These are phyloP conservation scores for Lentinula aciculospora DNA, from an alignment of 768 basidiomycete species.

Conservation along the genomic window DNA sequence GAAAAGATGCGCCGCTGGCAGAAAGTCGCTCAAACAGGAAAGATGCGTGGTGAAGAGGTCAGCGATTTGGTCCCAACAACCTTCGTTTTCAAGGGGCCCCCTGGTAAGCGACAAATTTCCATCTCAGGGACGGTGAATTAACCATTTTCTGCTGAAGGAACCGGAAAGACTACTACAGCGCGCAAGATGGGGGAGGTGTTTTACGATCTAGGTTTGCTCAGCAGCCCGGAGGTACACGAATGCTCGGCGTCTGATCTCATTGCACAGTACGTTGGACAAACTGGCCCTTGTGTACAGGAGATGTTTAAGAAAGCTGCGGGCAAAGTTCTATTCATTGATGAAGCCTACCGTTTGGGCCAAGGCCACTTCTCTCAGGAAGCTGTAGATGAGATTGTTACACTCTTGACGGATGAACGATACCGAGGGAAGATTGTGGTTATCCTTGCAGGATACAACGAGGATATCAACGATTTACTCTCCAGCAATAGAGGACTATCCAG, in stretches of 20 bases:
- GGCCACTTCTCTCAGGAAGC: conserved; percentile 68
- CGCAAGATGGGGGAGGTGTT: conserved; percentile 48
- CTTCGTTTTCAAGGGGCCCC: conserved; percentile 72
- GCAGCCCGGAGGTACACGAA: conserved; percentile 50
- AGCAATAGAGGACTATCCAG: conserved; percentile 40
- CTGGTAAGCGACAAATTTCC: conserved; percentile 33
- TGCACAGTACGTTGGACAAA: conserved; percentile 66
- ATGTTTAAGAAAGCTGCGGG: conserved; percentile 63
- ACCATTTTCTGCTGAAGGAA: conserved; percentile 24
- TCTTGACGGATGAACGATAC: conserved; percentile 35
- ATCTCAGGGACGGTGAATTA: not conserved
- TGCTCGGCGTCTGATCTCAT: conserved; percentile 68
- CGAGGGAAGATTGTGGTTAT: conserved; percentile 37
- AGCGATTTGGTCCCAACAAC: conserved; percentile 55
- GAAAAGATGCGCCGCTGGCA: conserved; percentile 47
- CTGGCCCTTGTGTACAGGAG: conserved; percentile 59
- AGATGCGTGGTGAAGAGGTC: conserved; percentile 31
- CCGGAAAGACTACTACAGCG: conserved; percentile 47
- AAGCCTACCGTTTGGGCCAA: conserved; percentile 59
- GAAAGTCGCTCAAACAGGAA: conserved; percentile 39
- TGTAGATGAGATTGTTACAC: conserved; percentile 59
- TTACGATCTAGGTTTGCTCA: conserved; percentile 46
- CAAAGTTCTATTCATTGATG: conserved; percentile 65
- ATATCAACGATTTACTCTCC: conserved; percentile 37
- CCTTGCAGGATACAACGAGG: conserved; percentile 39